A percentile compares a stretch with the other conserved stretches of the same genome.
phyloP scores from a whole-genome alignment of 495 filamentous ascomycete species.

The Neurospora discreta region DNA sequence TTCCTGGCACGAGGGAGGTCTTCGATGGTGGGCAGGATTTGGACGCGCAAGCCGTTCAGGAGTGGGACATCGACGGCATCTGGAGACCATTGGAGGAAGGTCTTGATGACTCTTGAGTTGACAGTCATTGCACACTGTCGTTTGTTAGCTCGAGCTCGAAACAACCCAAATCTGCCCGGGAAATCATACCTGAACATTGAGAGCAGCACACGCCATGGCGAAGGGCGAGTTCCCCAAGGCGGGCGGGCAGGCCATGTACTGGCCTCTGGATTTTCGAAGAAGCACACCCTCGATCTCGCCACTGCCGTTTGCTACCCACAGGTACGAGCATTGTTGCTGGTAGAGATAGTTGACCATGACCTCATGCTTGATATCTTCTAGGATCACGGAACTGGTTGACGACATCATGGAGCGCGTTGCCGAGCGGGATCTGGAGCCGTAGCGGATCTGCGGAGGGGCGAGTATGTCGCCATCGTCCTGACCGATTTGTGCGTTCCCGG shows the following conservation, averaged over 20 bases:
- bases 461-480: constrained; percentile 31
- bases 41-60: constrained; percentile 60
- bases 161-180: background rate
- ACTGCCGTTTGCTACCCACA: constrained; percentile 59
- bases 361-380: constrained; percentile 72
- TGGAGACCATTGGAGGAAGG: constrained; percentile 58
- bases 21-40: constrained; percentile 58
- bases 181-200: constrained; percentile 53
- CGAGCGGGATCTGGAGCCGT: background rate
- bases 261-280: constrained; percentile 50
- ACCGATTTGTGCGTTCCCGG: background rate
- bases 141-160: constrained; percentile 2
- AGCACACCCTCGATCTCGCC: constrained; percentile 61
- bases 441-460: background rate
- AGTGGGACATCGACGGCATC: constrained; percentile 64
- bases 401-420: constrained; percentile 28
- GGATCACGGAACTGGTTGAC: constrained; percentile 41
- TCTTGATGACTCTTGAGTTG: constrained; percentile 64
- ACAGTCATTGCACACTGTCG: constrained; percentile 66
- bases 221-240: constrained; percentile 46
- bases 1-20: constrained; percentile 57
- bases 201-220: constrained; percentile 48
- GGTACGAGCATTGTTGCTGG: constrained; percentile 59
- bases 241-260: constrained; percentile 60
- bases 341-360: constrained; percentile 77